phyloP scores from a whole-genome alignment of 2,329 filamentous ascomycete genomes.

The Colletotrichum tanaceti region DNA sequence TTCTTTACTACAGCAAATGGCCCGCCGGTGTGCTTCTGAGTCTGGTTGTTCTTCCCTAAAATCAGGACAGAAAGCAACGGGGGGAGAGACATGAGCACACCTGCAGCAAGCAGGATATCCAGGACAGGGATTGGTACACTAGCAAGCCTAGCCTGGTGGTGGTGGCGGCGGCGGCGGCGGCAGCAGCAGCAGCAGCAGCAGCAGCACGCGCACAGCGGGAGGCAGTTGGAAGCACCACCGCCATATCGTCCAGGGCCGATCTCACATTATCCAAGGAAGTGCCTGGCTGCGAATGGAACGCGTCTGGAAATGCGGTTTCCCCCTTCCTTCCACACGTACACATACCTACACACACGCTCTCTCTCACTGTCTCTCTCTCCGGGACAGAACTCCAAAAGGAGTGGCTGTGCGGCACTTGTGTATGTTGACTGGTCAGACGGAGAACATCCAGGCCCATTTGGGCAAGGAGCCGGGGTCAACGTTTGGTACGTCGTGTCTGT shows the following conservation, averaged over 20 bases:
- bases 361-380: not conserved
- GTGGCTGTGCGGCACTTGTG: slow-evolving; percentile 31
- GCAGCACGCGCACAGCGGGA: slow-evolving; percentile 4
- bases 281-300: slow-evolving; percentile 14
- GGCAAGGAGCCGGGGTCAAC: slow-evolving; percentile 24
- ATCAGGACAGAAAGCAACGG: slow-evolving; percentile 31
- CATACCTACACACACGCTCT: too few relatives aligned
- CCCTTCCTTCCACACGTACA: too few relatives aligned
- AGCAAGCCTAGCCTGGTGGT: not conserved
- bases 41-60: not conserved
- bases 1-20: not conserved
- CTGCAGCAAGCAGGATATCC: slow-evolving; percentile 25
- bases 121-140: slow-evolving; percentile 13
- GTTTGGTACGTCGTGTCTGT: slow-evolving; percentile 13
- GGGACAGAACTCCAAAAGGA: not conserved
- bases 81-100: slow-evolving; percentile 36
- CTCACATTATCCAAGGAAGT: slow-evolving; percentile 20
- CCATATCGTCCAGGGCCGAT: slow-evolving; percentile 7
- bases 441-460: slow-evolving; percentile 7
- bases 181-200: not conserved
- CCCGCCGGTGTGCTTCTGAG: not conserved
- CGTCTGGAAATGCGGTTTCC: not conserved
- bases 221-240: slow-evolving; percentile 6
- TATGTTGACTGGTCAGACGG: slow-evolving; percentile 26
- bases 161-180: too few relatives aligned